Base-by-base conservation (phyloP, 805 yeast species). In the Candida coleopterorum region DNA sequence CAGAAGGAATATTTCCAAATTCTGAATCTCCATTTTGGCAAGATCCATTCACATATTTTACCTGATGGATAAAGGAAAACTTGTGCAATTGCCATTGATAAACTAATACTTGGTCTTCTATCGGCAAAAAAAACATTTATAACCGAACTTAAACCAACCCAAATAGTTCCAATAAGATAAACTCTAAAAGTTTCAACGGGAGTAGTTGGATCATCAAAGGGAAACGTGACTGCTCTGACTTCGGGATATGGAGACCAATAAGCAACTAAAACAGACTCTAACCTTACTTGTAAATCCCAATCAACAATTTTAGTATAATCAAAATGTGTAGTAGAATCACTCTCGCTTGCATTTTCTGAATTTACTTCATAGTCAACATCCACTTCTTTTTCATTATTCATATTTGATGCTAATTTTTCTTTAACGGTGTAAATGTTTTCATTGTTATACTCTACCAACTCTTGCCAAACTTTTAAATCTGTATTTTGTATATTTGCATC, bases 61-160 rank as follows among this genome's bases (percentile, higher is more conserved):
- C 78, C 77, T 48, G 62, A 52, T 23, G 74, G 72, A 43, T 62
- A 68, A 33, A 70, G 48, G 35, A 71, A 56, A 45, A 74, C 53
- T 45, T 74, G 77, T 38, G 64, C 50, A 30, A 72, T 69, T 3
- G 72, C 43, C 17, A 74, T 47, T 3, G 56, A 36, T 11, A 74
- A 52, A 9, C 59, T 30, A 39, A 75, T 74, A 17, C 66, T 41
- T 18, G 81, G 80, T 48, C 62, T 55, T 56, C 82, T 65, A 35
- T 75, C 77, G 6, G 64, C 56, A 51, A 77, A 78, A 48, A 77
- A 76, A 46, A 74, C 73, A 48, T 77, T 75, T 44, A 76, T 62
- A 43, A 74, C 72, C 29, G 78, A 51, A 15, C 79, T 79, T 16
- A 77, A 54, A 16, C 67, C 58, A 3, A 74, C 69, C 71, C 79